Evolutionary conservation across 2,329 filamentous ascomycete genomes (phyloP).

Genomic region (Calonectria crousiana): DNA sequence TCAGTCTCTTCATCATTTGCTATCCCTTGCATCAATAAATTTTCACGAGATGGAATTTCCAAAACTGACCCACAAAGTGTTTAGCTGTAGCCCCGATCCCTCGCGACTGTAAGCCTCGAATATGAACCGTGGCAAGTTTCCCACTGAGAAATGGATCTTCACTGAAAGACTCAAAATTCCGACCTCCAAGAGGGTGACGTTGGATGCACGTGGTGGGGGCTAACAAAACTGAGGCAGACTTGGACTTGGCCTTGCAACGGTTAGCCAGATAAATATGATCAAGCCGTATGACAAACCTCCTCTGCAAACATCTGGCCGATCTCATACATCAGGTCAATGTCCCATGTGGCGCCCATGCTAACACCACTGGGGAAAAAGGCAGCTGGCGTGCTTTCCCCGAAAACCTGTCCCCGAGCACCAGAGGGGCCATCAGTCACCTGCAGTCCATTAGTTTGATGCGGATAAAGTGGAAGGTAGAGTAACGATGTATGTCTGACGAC

Average conservation of each 20-base stretch:
- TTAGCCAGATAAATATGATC: neutral
- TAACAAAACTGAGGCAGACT: neutral
- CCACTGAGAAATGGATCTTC: neutral
- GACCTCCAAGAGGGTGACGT: neutral
- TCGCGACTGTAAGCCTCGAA: neutral
- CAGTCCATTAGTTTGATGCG: neutral
- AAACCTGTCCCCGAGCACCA: neutral
- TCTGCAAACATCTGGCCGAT: neutral
- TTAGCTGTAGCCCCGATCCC: neutral
- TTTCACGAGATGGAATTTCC: too few species aligned
- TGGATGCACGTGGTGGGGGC: constrained; percentile 1
- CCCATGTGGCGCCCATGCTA: neutral
- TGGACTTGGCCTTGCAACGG: neutral
- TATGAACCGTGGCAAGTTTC: neutral
- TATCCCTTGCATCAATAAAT: neutral
- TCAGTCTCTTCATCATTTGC: neutral
- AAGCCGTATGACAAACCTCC: neutral
- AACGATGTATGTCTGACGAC: neutral
- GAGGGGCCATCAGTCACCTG: constrained; percentile 3
- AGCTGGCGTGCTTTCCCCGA: neutral
- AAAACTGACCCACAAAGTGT: neutral
- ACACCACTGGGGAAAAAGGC: constrained; percentile 1
- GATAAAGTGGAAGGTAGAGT: neutral
- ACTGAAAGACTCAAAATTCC: neutral
- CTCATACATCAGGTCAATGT: neutral